phyloP scores from a whole-genome alignment of 352 stramenopile genomes.

The Poterioochromonas sp. region DNA sequence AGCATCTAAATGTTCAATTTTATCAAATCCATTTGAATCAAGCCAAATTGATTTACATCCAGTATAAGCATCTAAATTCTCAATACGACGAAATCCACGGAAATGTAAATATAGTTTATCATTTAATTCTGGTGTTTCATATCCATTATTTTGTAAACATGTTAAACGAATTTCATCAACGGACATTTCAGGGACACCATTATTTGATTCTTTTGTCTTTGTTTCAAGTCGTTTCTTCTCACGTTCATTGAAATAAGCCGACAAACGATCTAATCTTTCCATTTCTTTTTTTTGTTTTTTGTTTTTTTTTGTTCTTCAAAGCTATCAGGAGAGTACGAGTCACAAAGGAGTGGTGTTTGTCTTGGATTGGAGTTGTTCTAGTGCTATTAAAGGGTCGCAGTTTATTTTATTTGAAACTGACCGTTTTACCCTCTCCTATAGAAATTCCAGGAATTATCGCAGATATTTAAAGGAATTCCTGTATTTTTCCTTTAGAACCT shows the following conservation, averaged over 20 bases:
- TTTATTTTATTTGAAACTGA: too few species aligned
- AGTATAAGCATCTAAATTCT: slow-evolving; percentile 82
- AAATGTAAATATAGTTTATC: slow-evolving; percentile 87
- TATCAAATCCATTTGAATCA: slow-evolving; percentile 79
- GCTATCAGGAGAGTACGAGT: too few species aligned
- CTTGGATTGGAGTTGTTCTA: too few species aligned
- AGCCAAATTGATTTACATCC: slow-evolving; percentile 87
- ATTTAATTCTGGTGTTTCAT: slow-evolving; percentile 86
- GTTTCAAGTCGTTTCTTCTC: neutral
- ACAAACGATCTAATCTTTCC: neutral
- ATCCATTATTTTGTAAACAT: slow-evolving; percentile 78
- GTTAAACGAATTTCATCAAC: slow-evolving; percentile 62
- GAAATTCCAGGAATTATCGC: too few species aligned
- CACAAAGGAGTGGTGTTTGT: too few species aligned
- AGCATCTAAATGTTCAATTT: slow-evolving; percentile 64
- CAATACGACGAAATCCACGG: slow-evolving; percentile 79
- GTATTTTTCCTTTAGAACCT: too few species aligned
- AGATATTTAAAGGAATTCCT: too few species aligned
- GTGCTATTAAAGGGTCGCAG: too few species aligned
- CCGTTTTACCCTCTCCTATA: too few species aligned
- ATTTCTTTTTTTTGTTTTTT: neutral
- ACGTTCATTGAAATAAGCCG: slow-evolving; percentile 24
- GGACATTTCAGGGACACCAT: slow-evolving; percentile 68
- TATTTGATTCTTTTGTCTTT: neutral
- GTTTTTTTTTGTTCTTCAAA: too few species aligned